Evolutionary conservation across 202 grass and related monocot species (phyloP), one percentile per base, ranked within the genome.

Genomic region (Setaria viridis): DNA sequence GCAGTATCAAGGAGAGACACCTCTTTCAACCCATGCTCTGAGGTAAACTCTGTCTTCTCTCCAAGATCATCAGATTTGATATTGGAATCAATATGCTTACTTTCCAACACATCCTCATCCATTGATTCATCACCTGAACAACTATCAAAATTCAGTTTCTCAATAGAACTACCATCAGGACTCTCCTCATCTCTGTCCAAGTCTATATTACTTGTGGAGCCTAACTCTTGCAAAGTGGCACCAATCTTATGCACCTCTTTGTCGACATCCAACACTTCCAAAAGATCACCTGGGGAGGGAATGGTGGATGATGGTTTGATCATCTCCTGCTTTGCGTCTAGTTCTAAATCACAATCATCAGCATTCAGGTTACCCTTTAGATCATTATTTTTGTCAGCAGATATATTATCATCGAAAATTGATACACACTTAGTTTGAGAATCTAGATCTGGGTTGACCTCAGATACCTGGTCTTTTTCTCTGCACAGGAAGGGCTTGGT

Each of bases 101-200:
- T 88, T 72, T 98, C 95, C 25, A 74, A 58, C 30, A 92, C 76
- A 94, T 95, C 93, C 79, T 94, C 97, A 77, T 99, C 97, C 94
- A 99, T 87, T 71, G 92, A 99, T 51, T 99, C 97, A 87, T 99
- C 97, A 87, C 93, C 90, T 81, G 97, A 89, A 85, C 86, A 91
- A 91, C 70, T 85, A 60, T 94, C 91, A 81, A 95, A 90, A 88
- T 90, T 85, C 68, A 93, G 62, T 89, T 98, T 93, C 76, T 93
- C 93, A 82, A 65, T 65, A 82, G 84, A 98, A 77, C 62, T 59
- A 25, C 57, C 82, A 54, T 91, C 71, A 51, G 81, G 75, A 70
- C 47, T 86, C 58, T 87, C 88, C 42, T 78, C 71, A 87, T 90
- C 92, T 73, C 78, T 94, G 82, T 82, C 79, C 49, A 78, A 72